Evolutionary conservation across 2,329 filamentous ascomycete genomes (phyloP).

Genomic region (Sordariomycetes sp.): DNA sequence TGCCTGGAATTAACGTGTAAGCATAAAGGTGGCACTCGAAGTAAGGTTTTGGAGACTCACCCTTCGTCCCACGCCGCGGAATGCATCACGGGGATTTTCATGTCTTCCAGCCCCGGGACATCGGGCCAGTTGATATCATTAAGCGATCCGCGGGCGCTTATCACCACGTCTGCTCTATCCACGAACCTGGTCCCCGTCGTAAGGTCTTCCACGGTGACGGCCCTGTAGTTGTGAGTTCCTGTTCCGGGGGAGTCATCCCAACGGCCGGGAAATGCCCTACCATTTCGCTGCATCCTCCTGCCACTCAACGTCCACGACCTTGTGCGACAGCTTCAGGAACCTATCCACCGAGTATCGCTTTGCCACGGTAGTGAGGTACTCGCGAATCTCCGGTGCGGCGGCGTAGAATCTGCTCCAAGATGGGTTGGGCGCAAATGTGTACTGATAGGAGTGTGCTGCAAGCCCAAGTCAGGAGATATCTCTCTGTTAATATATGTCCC

Average conservation of each 20-base stretch:
- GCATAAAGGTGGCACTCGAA: slow-evolving; percentile 13
- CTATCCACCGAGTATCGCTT: slow-evolving; percentile 33
- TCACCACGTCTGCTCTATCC: slow-evolving; percentile 28
- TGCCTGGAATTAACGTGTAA: slow-evolving; percentile 14
- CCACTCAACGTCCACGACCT: slow-evolving; percentile 29
- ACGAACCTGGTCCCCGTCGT: slow-evolving; percentile 23
- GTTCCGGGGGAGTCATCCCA: too few species aligned
- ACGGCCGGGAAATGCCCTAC: slow-evolving; percentile 11
- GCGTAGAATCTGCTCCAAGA: slow-evolving; percentile 42
- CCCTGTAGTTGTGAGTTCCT: not conserved
- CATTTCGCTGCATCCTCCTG: slow-evolving; percentile 26
- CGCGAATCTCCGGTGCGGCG: slow-evolving; percentile 33
- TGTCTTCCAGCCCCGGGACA: slow-evolving; percentile 27
- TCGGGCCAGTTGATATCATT: slow-evolving; percentile 31
- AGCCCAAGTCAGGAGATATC: too few species aligned
- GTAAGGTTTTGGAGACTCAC: slow-evolving; percentile 11
- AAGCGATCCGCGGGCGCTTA: slow-evolving; percentile 29
- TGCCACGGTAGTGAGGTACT: slow-evolving; percentile 35
- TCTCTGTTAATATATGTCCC: not conserved
- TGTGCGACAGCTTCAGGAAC: slow-evolving; percentile 32
- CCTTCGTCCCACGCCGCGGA: slow-evolving; percentile 28
- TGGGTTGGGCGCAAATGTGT: slow-evolving; percentile 43
- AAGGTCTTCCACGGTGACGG: slow-evolving; percentile 10
- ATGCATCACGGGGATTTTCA: slow-evolving; percentile 14
- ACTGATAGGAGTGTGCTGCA: slow-evolving; percentile 41